Evolutionary conservation across 805 yeast species (phyloP), one percentile per base, ranked within the genome.

Genomic region (Cyberlindnera xishuangbannaensis): DNA sequence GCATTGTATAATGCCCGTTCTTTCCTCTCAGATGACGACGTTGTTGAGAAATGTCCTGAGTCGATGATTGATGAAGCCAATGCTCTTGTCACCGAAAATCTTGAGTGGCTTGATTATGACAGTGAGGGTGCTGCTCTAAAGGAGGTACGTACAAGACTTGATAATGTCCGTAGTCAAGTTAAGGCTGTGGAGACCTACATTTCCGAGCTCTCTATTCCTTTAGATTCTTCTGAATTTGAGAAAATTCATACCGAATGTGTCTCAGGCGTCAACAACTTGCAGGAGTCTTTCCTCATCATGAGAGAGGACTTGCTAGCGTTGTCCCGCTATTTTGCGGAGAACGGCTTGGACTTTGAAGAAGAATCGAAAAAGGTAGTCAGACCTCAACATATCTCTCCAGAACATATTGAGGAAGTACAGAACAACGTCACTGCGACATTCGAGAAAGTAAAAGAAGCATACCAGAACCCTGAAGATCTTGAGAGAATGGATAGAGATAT

Each of bases 61-160:
- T 47, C 54, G 0, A 59, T 65, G 24, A 40, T 73, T 6, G 66
- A 61, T 5, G 45, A 54, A 19, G 56, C 69, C 8, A 43, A 61
- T 2, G 36, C 46, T 0, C 41, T 61, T 6, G 71, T 80, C 5
- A 36, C 62, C 12, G 76, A 73, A 9, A 58, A 65, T 17, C 59
- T 83, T 28, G 90, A 81, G 39, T 85, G 95, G 95, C 61, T 86
- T 24, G 95, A 85, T 31, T 75, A 72, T 47, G 86, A 76, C 13
- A 68, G 84, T 23, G 82, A 72, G 34, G 64, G 60, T 15, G 71
- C 83, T 2, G 42, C 55, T 1, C 29, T 58, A 10, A 51, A 60
- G 15, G 70, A 61, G 2, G 53, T 76, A 17, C 53, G 56, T 15
- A 49, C 51, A 4, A 69, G 55, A 45, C 43, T 51, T 6, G 32